phyloP scores from a whole-genome alignment of 495 filamentous ascomycete species.

The Baudoinia panamericana region DNA sequence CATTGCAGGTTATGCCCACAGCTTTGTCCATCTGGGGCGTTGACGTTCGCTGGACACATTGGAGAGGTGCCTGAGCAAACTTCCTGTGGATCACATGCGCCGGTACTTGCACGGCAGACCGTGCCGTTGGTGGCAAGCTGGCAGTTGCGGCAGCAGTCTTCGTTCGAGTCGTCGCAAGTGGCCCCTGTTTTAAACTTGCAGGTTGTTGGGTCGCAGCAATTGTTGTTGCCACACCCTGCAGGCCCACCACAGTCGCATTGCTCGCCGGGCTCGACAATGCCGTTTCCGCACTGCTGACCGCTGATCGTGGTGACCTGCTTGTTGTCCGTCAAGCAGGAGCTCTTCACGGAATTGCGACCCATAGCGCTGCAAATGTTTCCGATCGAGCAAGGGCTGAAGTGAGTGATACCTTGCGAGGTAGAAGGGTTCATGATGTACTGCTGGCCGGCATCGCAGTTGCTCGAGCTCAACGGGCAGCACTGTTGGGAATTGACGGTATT shows the following conservation, averaged over 20 bases:
- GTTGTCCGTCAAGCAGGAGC: slow-evolving; percentile 67
- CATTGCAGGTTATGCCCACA: slow-evolving; percentile 65
- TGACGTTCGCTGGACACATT: slow-evolving; percentile 59
- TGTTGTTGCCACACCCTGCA: slow-evolving; percentile 54
- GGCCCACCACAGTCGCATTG: slow-evolving; percentile 89
- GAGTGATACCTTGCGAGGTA: slow-evolving; percentile 52
- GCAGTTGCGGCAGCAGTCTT: slow-evolving; percentile 76
- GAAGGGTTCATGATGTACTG: slow-evolving; percentile 93
- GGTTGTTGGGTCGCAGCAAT: slow-evolving; percentile 73
- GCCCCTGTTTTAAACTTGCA: slow-evolving; percentile 70
- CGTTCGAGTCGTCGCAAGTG: slow-evolving; percentile 80
- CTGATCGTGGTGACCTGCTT: slow-evolving; percentile 73
- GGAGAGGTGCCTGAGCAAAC: slow-evolving; percentile 61
- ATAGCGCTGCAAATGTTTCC: slow-evolving; percentile 95
- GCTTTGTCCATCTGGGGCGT: slow-evolving; percentile 50
- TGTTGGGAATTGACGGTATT: slow-evolving; percentile 53
- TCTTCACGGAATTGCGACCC: slow-evolving; percentile 62
- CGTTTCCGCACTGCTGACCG: slow-evolving; percentile 83
- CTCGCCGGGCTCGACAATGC: slow-evolving; percentile 87
- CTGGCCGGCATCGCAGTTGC: slow-evolving; percentile 59
- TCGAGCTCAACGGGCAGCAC: slow-evolving; percentile 70
- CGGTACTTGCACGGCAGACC: slow-evolving; percentile 66
- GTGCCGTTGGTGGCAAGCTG: slow-evolving; percentile 52
- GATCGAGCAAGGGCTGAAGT: slow-evolving; percentile 77
- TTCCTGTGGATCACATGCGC: slow-evolving; percentile 74